These are phyloP conservation scores for Alternaria arborescens DNA, from an alignment of 2,329 filamentous ascomycete genomes.

Conservation along the genomic window DNA sequence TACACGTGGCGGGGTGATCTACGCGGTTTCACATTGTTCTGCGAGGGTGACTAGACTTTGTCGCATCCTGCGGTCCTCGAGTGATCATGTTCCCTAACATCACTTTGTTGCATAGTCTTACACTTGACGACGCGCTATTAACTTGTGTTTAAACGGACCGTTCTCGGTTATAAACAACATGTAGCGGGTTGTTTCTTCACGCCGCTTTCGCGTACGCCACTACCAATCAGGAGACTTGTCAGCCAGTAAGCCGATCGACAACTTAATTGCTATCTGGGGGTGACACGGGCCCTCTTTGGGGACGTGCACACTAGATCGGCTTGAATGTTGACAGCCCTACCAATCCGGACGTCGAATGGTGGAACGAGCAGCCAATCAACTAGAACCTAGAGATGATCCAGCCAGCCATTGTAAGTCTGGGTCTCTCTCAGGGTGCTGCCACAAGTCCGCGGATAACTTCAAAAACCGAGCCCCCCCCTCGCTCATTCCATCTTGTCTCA, in stretches of 20 bases:
- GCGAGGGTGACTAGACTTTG: neutral
- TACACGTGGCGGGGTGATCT: too few species aligned
- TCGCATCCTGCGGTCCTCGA: neutral
- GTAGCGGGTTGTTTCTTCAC: neutral
- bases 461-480: neutral
- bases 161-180: neutral
- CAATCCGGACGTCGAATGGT: neutral
- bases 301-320: neutral
- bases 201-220: neutral
- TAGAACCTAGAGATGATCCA: neutral
- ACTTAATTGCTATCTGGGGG: neutral
- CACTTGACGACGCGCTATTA: neutral
- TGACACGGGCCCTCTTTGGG: fast-evolving
- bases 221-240: neutral
- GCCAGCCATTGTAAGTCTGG: neutral
- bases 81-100: neutral
- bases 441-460: neutral
- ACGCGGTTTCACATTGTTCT: neutral
- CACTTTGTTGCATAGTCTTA: neutral
- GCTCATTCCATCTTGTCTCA: neutral
- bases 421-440: neutral
- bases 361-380: neutral
- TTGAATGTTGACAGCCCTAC: neutral
- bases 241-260: neutral
- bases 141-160: neutral